These are phyloP conservation scores for Cokeromyces recurvatus DNA, from an alignment of 371 early-diverging fungal genomes.

Conservation along the genomic window DNA sequence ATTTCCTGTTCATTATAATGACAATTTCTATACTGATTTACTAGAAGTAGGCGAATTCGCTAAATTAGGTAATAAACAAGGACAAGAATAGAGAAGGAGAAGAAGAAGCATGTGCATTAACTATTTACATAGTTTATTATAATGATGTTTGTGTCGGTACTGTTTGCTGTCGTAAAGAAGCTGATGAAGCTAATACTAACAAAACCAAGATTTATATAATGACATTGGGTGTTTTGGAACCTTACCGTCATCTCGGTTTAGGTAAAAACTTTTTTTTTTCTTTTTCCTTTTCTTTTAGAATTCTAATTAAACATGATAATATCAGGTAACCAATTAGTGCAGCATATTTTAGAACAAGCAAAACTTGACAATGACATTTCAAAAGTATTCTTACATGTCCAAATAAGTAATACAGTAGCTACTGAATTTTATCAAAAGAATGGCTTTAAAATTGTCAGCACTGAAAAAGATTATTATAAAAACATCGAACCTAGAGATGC, in stretches of 20 bases:
- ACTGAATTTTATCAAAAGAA: constrained; percentile 83
- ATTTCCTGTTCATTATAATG: constrained; percentile 85
- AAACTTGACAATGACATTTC: constrained; percentile 35
- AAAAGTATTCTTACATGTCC: constrained; percentile 86
- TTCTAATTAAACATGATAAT: background rate
- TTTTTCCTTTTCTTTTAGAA: no score
- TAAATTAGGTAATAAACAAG: constrained; percentile 55
- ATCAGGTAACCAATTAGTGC: constrained; percentile 57
- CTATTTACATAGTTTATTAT: constrained; percentile 54
- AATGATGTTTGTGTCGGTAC: constrained; percentile 79
- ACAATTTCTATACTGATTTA: constrained; percentile 77
- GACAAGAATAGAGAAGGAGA: no score
- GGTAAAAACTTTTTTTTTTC: constrained; percentile 48
- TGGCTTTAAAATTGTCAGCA: constrained; percentile 67
- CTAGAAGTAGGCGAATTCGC: constrained; percentile 67
- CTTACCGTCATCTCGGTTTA: constrained; percentile 78
- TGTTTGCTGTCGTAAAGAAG: constrained; percentile 81
- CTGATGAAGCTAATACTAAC: constrained; percentile 21
- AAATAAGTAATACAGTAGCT: constrained; percentile 81
- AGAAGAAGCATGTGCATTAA: background rate
- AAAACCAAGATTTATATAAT: constrained; percentile 75
- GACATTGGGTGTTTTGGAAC: constrained; percentile 91
- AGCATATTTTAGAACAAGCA: constrained; percentile 58
- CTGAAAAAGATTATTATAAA: constrained; percentile 84
- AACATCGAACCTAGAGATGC: constrained; percentile 84